Conservation (phyloP, 768 basidiomycete genomes). For the Paxillus ammoniavirescens region DNA sequence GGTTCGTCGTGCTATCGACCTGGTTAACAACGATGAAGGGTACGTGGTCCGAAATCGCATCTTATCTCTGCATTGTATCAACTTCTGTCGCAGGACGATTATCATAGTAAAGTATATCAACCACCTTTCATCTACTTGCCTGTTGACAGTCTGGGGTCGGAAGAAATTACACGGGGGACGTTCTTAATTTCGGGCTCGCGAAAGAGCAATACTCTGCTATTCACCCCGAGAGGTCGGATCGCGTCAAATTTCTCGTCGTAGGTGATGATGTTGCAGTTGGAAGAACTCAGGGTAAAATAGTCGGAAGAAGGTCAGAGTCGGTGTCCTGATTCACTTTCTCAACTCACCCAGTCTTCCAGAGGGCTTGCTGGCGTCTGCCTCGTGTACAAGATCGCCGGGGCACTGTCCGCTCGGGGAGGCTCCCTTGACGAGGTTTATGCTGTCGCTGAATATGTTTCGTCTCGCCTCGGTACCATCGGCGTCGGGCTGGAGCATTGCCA, state of each 20-base stretch:
- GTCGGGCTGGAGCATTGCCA: constrained; percentile 89
- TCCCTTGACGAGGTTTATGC: constrained; percentile 66
- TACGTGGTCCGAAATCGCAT: constrained; percentile 28
- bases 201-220: constrained; percentile 78
- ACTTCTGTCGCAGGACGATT: constrained; percentile 50
- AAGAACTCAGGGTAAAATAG: constrained; percentile 74
- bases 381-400: constrained; percentile 91
- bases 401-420: constrained; percentile 67
- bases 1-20: constrained; percentile 76
- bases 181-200: constrained; percentile 89
- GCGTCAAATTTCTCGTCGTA: constrained; percentile 75
- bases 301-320: constrained; percentile 64
- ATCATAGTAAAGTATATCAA: constrained; percentile 74
- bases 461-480: constrained; percentile 77
- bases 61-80: background rate
- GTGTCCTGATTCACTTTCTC: background rate
- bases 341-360: constrained; percentile 35
- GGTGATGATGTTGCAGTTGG: constrained; percentile 92
- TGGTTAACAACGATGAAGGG: constrained; percentile 73
- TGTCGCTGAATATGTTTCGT: constrained; percentile 62
- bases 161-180: constrained; percentile 88
- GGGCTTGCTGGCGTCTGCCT: constrained; percentile 80
- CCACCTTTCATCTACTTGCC: background rate
- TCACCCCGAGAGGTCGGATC: constrained; percentile 64
- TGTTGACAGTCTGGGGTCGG: constrained; percentile 3